These are phyloP conservation scores for Juglanconis juglandina DNA, from an alignment of 2,329 filamentous ascomycete genomes.

Conservation along the genomic window DNA sequence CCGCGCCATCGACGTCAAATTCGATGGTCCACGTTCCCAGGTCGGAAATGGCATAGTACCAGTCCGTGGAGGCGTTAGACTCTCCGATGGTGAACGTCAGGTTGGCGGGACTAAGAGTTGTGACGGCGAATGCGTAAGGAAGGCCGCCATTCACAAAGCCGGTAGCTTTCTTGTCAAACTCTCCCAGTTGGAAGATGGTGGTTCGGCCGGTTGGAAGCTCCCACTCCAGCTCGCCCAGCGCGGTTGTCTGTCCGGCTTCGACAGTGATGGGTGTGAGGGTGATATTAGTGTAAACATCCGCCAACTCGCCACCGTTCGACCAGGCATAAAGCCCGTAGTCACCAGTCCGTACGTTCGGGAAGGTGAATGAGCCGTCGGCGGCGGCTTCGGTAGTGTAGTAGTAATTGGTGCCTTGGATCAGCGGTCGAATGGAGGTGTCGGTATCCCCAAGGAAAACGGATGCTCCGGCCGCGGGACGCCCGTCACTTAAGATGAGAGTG, in stretches of 20 bases:
- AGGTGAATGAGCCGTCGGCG: conserved; percentile 37
- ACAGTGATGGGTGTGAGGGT: conserved; percentile 39
- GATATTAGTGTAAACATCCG: conserved; percentile 43
- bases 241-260: conserved; percentile 28
- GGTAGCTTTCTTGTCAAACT: conserved; percentile 42
- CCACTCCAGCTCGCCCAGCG: conserved; percentile 40
- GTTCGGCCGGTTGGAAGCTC: conserved; percentile 31
- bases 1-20: conserved; percentile 23
- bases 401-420: conserved; percentile 46
- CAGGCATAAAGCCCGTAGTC: conserved; percentile 48
- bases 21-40: conserved; percentile 34
- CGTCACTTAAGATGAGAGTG: conserved; percentile 42
- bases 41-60: conserved; percentile 47
- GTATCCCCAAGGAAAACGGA: conserved; percentile 50
- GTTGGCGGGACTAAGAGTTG: conserved; percentile 41
- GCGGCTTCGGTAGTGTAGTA: conserved; percentile 49
- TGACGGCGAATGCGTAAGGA: conserved; percentile 42
- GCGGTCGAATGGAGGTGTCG: conserved; percentile 38
- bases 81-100: conserved; percentile 40
- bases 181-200: conserved; percentile 46
- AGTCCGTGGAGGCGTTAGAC: conserved; percentile 35
- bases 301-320: conserved; percentile 42
- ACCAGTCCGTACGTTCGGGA: conserved; percentile 40
- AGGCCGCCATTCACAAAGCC: conserved; percentile 42
- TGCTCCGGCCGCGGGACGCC: conserved; percentile 43